phyloP scores from a whole-genome alignment of 495 filamentous ascomycete genomes.

The Rostrohypoxylon terebratum region DNA sequence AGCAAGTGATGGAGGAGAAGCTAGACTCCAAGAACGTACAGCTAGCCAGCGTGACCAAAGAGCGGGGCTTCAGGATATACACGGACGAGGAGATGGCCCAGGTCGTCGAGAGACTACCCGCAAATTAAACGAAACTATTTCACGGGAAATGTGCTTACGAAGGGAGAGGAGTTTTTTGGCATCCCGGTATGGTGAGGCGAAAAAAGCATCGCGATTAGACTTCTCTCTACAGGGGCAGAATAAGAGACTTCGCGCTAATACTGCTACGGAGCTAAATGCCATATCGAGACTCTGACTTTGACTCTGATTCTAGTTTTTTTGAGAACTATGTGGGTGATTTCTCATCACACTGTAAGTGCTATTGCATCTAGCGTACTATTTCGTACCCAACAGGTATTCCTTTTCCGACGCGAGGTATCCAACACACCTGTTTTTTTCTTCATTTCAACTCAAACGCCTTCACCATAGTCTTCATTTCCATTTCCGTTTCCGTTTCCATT shows the following conservation, averaged over 20 bases:
- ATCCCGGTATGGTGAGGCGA: slow-evolving; percentile 13
- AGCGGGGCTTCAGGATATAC: slow-evolving; percentile 97
- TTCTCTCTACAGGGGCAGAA: slow-evolving; percentile 20
- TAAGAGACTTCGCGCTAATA: slow-evolving; percentile 9
- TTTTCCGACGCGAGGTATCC: slow-evolving; percentile 18
- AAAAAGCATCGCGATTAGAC: slow-evolving; percentile 27
- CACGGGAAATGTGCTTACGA: neutral
- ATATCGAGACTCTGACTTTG: neutral
- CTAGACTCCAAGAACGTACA: slow-evolving; percentile 98
- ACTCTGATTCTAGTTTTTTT: neutral
- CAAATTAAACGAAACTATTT: slow-evolving; percentile 55
- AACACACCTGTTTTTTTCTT: slow-evolving; percentile 22
- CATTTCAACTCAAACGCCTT: slow-evolving; percentile 22
- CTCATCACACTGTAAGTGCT: slow-evolving; percentile 1
- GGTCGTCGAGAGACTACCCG: slow-evolving; percentile 80
- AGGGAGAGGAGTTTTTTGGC: neutral
- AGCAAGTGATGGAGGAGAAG: slow-evolving; percentile 99
- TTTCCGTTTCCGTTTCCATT: neutral
- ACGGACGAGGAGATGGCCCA: slow-evolving; percentile 94
- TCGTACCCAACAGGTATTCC: slow-evolving; percentile 28
- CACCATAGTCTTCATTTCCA: slow-evolving; percentile 12
- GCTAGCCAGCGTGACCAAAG: slow-evolving; percentile 96
- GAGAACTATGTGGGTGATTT: neutral
- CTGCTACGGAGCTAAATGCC: neutral
- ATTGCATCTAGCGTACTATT: slow-evolving; percentile 26